These are phyloP conservation scores for Nicotiana knightiana DNA, from an alignment of 257 asterid species.

Conservation along the genomic window DNA sequence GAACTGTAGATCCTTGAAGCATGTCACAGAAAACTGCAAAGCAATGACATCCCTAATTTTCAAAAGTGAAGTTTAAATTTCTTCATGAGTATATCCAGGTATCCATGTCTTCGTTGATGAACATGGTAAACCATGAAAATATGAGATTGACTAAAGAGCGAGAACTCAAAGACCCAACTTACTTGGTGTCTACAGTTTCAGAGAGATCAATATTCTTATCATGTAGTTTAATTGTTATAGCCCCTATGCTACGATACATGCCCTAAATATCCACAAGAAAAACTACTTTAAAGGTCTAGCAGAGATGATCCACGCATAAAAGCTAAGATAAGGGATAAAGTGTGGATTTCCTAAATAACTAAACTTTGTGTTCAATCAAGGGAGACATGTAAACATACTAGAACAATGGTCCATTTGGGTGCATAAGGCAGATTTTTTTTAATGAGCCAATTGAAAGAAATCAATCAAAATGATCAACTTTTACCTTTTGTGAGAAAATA, in stretches of 20 bases:
- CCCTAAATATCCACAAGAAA: conserved; percentile 4
- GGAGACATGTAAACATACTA: neutral
- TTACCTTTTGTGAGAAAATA: conserved; percentile 82
- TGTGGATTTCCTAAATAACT: neutral
- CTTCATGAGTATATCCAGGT: neutral
- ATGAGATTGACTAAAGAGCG: neutral
- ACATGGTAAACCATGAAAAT: neutral
- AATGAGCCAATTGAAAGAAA: neutral
- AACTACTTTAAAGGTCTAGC: neutral
- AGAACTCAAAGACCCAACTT: neutral
- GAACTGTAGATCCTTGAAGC: neutral
- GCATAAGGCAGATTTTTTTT: neutral
- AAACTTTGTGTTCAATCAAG: neutral
- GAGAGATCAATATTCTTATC: neutral
- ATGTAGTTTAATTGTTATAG: neutral
- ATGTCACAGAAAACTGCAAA: neutral
- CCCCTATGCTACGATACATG: neutral
- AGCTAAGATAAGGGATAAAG: neutral
- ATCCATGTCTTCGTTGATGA: neutral
- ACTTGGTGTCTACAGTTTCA: neutral
- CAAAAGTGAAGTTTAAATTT: neutral
- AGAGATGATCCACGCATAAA: neutral
- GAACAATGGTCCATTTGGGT: neutral
- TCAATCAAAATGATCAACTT: neutral
- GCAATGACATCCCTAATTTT: neutral